Evolutionary conservation across 2,329 filamentous ascomycete genomes (phyloP).

Genomic region (Phyllosticta citrichinensis): DNA sequence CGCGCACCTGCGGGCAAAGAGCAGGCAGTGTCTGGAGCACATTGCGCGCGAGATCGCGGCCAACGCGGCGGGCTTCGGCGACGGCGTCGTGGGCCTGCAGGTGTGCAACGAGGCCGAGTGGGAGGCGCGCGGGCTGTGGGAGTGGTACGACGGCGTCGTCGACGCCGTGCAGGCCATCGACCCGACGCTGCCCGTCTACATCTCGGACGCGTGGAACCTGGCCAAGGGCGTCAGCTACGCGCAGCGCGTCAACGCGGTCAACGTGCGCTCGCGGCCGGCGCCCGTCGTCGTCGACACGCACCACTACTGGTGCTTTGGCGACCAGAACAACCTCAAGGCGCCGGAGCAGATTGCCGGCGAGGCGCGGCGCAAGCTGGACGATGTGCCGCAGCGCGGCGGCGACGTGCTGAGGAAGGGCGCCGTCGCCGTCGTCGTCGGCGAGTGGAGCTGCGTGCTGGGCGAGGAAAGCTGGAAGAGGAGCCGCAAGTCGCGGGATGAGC

Average conservation of each 20-base stretch:
- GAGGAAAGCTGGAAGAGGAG: conserved; percentile 36
- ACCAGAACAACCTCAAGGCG: conserved; percentile 40
- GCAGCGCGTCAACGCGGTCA: conserved; percentile 29
- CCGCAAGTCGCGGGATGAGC: conserved; percentile 19
- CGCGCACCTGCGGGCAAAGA: conserved; percentile 14
- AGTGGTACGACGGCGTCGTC: conserved; percentile 47
- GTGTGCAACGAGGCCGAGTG: conserved; percentile 47
- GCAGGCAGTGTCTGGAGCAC: conserved; percentile 32
- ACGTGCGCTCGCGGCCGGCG: conserved; percentile 17
- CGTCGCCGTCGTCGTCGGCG: conserved; percentile 44
- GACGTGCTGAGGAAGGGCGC: conserved; percentile 41
- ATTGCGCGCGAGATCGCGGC: conserved; percentile 40
- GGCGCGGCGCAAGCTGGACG: conserved; percentile 33
- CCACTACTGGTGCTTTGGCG: conserved; percentile 49
- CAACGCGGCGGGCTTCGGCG: conserved; percentile 28
- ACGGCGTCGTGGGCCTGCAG: conserved; percentile 45
- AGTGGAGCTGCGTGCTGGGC: conserved; percentile 49
- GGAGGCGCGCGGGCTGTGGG: conserved; percentile 43
- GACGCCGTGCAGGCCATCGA: conserved; percentile 39
- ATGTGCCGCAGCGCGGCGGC: conserved; percentile 39
- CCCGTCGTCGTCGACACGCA: conserved; percentile 50
- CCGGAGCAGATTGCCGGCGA: conserved; percentile 44
- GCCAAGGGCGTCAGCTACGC: conserved; percentile 36
- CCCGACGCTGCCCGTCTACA: conserved; percentile 42
- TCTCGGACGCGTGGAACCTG: conserved; percentile 50